Conservation (phyloP, 805 yeast species). For the Cyberlindnera petersonii region DNA sequence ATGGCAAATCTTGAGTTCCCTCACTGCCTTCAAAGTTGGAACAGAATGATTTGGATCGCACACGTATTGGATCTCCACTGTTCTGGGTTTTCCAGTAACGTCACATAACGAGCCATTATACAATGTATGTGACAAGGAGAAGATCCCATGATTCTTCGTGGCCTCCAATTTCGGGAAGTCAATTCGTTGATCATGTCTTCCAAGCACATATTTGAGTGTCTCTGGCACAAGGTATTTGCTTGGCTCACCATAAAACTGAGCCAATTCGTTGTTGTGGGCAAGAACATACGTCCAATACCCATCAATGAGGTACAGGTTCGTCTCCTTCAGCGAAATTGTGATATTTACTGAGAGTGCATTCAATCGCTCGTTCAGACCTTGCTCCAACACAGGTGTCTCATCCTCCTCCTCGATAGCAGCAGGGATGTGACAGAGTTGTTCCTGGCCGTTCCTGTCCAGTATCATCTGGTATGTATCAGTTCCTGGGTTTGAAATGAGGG, state of each 20-base stretch:
- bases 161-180: conserved; percentile 2
- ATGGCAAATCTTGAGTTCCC: conserved; percentile 24
- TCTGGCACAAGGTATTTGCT: conserved; percentile 2
- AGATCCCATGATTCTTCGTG: conserved; percentile 11
- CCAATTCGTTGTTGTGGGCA: conserved; percentile 9
- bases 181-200: not conserved
- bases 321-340: not conserved
- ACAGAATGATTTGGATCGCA: conserved; percentile 18
- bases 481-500: not conserved
- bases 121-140: conserved; percentile 8
- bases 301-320: not conserved
- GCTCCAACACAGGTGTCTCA: not conserved
- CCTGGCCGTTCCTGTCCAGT: not conserved
- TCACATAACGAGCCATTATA: conserved; percentile 26
- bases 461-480: conserved; percentile 7
- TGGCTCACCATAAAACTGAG: conserved; percentile 16
- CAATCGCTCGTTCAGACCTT: not conserved
- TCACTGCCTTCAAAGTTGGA: conserved; percentile 9
- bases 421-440: conserved; percentile 16
- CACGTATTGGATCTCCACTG: conserved; percentile 21
- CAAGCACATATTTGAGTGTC: conserved; percentile 7
- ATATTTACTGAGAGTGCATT: conserved; percentile 1
- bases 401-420: not conserved
- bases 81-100: conserved; percentile 23
- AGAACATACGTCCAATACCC: conserved; percentile 21